Evolutionary conservation across 495 filamentous ascomycete species (phyloP).

Genomic region (Penicillium maclennaniae): DNA sequence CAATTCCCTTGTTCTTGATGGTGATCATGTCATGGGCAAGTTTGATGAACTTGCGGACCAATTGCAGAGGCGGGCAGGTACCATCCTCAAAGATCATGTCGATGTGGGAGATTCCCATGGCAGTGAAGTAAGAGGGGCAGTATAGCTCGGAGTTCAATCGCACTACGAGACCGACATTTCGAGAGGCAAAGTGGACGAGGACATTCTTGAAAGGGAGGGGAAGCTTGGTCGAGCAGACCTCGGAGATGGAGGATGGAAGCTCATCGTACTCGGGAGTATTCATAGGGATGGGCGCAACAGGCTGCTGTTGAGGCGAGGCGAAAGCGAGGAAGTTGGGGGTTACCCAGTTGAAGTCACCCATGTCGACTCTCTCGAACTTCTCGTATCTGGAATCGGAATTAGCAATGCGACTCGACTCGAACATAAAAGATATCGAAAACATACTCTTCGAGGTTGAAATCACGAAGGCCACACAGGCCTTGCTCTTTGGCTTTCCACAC

Average conservation of each 20-base stretch:
- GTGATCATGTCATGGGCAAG: constrained; percentile 93
- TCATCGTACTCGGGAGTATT: constrained; percentile 67
- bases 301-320: constrained; percentile 84
- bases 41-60: constrained; percentile 89
- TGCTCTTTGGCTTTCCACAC: constrained; percentile 99
- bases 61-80: constrained; percentile 81
- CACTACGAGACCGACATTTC: constrained; percentile 89
- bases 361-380: constrained; percentile 89
- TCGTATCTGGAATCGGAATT: constrained; percentile 62
- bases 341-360: constrained; percentile 99
- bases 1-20: constrained; percentile 79
- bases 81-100: constrained; percentile 99
- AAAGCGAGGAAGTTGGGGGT: constrained; percentile 94
- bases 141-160: constrained; percentile 95
- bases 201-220: constrained; percentile 92
- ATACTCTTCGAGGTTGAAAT: constrained; percentile 91
- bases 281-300: constrained; percentile 62
- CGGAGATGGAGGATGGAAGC: constrained; percentile 64
- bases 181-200: constrained; percentile 76
- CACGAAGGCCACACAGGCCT: constrained; percentile 76
- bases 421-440: constrained; percentile 18
- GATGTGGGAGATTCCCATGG: constrained; percentile 88
- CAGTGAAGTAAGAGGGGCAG: constrained; percentile 90
- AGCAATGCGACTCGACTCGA: constrained; percentile 8
- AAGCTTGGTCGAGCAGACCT: constrained; percentile 60